Evolutionary conservation across 495 filamentous ascomycete genomes (phyloP), one percentile per base, ranked within the genome.

Genomic region (Amniculicola lignicola): DNA sequence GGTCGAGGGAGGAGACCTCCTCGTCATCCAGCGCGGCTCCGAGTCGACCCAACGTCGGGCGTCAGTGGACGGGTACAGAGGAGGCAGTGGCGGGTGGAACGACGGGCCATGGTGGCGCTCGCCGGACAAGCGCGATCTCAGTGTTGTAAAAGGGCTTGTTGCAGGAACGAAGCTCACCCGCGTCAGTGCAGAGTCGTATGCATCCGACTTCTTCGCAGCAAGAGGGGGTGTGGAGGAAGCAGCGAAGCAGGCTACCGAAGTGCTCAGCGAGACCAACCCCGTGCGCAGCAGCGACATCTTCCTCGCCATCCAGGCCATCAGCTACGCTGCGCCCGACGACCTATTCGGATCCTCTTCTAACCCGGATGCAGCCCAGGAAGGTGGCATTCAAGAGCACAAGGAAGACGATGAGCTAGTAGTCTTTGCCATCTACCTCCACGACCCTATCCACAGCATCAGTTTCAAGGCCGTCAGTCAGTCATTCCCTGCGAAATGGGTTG

Each of bases 101-200:
- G 91, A 95, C 64, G 94, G 93, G 0, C 93, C 93, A 0, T 98
- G 93, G 93, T 98, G 93, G 91, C 80, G 91, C 22, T 74, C 79
- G 37, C 81, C 82, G 3, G 76, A 74, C 22, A 78, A 84, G 43
- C 84, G 94, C 38, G 87, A 84, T 57, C 71, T 97, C n/a, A 86
- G 89, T 51, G 75, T 85, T 9, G 86, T 96, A 24, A 80, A 77
- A 46, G 93, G 94, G 18, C 72, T 90, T 0, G 77, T 86, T 21
- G 90, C 95, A 72, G 93, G 86, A 15, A 91, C 89, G 36, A 95
- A 96, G 72, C 81, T 98, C 15, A 88, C 85, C 23, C 81, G 89
- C 29, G 92, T 85, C 19, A 87, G 85, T 65, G 90, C 93, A 2
- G 91, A 97, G 74, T 80, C 82, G 5, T 96, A 94, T 69, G 82